Percentiles rank a stretch among this genome's conserved stretches.
Conservation (phyloP, 2,329 filamentous ascomycete genomes). For the Aulographum hederae region DNA sequence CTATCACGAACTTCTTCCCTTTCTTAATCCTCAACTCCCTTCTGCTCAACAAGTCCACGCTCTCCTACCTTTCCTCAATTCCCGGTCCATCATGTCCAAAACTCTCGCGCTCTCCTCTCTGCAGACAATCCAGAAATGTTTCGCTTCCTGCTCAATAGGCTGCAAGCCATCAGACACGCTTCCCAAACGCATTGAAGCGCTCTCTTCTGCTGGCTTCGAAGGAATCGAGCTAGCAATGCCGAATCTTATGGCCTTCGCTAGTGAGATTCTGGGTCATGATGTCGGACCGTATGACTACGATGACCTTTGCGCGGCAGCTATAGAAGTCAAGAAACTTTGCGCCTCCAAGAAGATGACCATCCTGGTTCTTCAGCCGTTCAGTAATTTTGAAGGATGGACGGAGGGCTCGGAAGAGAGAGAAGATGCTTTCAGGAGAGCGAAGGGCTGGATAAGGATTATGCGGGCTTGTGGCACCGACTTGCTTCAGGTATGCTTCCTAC, state of each 20-base stretch:
- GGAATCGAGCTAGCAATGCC: slow-evolving; percentile 61
- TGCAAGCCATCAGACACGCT: slow-evolving; percentile 31
- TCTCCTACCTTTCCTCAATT: too few species aligned
- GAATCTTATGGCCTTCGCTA: slow-evolving; percentile 47
- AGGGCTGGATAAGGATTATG: slow-evolving; percentile 57
- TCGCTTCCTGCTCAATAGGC: slow-evolving; percentile 38
- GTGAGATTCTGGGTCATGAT: slow-evolving; percentile 28
- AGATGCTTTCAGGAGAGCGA: slow-evolving; percentile 43
- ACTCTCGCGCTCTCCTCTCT: slow-evolving; percentile 16
- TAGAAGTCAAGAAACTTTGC: slow-evolving; percentile 35
- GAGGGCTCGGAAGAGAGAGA: slow-evolving; percentile 36
- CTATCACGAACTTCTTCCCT: too few species aligned
- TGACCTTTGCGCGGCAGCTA: slow-evolving; percentile 34
- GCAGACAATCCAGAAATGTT: slow-evolving; percentile 28
- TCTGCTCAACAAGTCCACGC: too few species aligned
- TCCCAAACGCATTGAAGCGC: slow-evolving; percentile 40
- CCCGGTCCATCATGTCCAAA: slow-evolving; percentile 15
- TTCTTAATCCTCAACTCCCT: too few species aligned
- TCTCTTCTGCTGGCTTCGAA: slow-evolving; percentile 45
- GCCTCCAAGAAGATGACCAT: slow-evolving; percentile 37
- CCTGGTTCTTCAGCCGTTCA: slow-evolving; percentile 58
- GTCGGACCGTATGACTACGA: slow-evolving; percentile 41
- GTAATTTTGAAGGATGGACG: slow-evolving; percentile 61
- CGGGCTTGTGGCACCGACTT: slow-evolving; percentile 48
- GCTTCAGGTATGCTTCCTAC: slow-evolving; percentile 36